Conservation (phyloP, 129 eudicot species). For the Erigeron canadensis region DNA sequence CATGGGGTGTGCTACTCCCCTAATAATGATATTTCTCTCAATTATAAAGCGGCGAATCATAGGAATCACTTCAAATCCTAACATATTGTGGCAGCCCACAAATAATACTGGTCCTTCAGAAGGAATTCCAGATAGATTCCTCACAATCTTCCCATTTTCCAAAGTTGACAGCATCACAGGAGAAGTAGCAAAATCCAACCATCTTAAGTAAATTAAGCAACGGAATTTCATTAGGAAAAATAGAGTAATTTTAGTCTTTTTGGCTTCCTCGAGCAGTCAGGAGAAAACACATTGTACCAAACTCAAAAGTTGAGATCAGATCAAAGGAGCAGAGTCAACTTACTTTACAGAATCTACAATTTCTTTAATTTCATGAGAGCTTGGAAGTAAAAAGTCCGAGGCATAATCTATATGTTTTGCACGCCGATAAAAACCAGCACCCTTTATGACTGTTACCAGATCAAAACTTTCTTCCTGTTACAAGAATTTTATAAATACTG, state of each 20-base stretch:
- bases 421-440: constrained; percentile 66
- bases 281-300: not conserved
- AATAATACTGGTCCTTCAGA: constrained; percentile 70
- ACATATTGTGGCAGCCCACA: constrained; percentile 84
- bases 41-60: constrained; percentile 45
- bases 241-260: constrained; percentile 8
- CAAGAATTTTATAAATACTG: not conserved
- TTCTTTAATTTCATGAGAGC: constrained; percentile 43
- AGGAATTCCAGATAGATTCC: constrained; percentile 72
- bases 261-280: not conserved
- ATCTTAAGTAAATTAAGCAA: constrained; percentile 33
- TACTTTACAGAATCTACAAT: constrained; percentile 48
- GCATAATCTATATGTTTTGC: constrained; percentile 47
- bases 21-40: constrained; percentile 49
- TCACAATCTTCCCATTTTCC: constrained; percentile 60
- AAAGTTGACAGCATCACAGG: constrained; percentile 78
- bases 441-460: constrained; percentile 52
- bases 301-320: not conserved
- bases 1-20: constrained; percentile 86
- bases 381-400: constrained; percentile 65
- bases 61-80: constrained; percentile 68
- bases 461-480: constrained; percentile 56
- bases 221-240: not conserved
- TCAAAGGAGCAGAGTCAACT: not conserved
- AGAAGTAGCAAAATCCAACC: constrained; percentile 46